These are phyloP conservation scores for Suillus subalutaceus DNA, from an alignment of 768 basidiomycete species.

Conservation along the genomic window DNA sequence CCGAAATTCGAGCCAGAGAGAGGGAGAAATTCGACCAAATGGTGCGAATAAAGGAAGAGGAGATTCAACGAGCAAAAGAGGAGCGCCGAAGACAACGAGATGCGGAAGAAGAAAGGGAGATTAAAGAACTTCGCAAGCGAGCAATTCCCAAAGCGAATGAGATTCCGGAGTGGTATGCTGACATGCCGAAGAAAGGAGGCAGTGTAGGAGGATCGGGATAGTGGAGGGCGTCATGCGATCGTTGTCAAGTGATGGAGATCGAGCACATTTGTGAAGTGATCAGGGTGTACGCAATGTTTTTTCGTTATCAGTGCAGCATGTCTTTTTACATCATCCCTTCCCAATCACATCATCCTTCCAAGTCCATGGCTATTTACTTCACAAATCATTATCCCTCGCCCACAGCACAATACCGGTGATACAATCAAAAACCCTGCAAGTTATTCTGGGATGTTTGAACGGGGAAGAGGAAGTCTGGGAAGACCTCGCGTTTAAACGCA, in stretches of 20 bases:
- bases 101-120: constrained; percentile 60
- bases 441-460: constrained; percentile 32
- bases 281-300: constrained; percentile 12
- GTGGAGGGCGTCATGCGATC: constrained; percentile 4
- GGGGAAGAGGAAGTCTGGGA: constrained; percentile 17
- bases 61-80: constrained; percentile 50
- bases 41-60: constrained; percentile 58
- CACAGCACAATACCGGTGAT: constrained; percentile 11
- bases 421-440: constrained; percentile 12
- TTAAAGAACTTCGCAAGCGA: constrained; percentile 62
- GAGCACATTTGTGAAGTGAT: constrained; percentile 10
- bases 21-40: constrained; percentile 65
- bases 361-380: constrained; percentile 5
- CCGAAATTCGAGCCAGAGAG: constrained; percentile 60
- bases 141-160: constrained; percentile 70
- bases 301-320: constrained; percentile 23
- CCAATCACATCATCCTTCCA: constrained; percentile 6
- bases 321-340: constrained; percentile 16
- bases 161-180: constrained; percentile 78
- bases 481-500: constrained; percentile 22
- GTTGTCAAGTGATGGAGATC: constrained; percentile 17
- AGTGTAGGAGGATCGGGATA: constrained; percentile 20
- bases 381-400: constrained; percentile 7
- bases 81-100: constrained; percentile 48
- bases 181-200: constrained; percentile 60